A percentile compares a stretch with the other conserved stretches of the same genome.
Evolutionary conservation across 73 alveolate species (phyloP).

Genomic region (Symbiodinium pilosum): DNA sequence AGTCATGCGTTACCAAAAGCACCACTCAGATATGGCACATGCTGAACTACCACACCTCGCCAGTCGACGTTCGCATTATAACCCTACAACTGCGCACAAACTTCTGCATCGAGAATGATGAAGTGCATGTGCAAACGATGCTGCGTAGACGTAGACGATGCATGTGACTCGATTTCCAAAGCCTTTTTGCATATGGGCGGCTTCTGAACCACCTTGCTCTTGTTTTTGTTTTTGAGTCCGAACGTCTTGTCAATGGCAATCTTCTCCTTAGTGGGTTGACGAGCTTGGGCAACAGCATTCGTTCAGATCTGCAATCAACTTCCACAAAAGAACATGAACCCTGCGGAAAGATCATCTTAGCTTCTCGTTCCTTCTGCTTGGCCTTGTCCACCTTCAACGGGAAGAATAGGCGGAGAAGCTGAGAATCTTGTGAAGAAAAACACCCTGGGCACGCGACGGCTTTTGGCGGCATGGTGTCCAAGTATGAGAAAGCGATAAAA

Average conservation of each 20-base stretch:
- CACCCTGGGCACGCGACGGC: background rate
- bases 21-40: background rate
- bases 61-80: background rate
- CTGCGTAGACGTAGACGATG: no score
- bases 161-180: no score
- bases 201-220: conserved; percentile 48
- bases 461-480: background rate
- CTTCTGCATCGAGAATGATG: no score
- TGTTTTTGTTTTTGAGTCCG: conserved; percentile 91
- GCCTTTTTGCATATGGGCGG: no score
- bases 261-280: conserved; percentile 64
- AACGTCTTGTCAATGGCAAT: conserved; percentile 93
- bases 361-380: conserved; percentile 65
- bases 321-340: no score
- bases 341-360: no score
- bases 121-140: no score
- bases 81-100: no score
- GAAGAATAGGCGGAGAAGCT: background rate
- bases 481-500: no score
- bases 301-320: background rate
- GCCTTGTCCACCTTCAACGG: conserved; percentile 45
- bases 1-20: background rate
- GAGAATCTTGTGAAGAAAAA: background rate
- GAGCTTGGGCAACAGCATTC: background rate
- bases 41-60: background rate